Conservation (phyloP, 495 filamentous ascomycete genomes). For the Penicillium lividum region DNA sequence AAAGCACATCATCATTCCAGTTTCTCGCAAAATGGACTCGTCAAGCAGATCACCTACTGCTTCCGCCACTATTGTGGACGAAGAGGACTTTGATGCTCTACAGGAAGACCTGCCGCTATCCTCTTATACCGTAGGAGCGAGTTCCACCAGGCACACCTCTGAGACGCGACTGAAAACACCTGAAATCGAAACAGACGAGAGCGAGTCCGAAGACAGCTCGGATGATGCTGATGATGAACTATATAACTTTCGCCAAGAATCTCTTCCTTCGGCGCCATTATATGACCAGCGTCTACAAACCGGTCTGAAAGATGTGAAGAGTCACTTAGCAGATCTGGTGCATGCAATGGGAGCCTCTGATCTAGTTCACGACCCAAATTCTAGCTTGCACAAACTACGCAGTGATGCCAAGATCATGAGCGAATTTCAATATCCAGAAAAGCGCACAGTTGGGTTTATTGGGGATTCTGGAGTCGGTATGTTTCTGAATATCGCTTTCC, state of each 20-base stretch:
- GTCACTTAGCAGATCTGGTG: slow-evolving; percentile 15
- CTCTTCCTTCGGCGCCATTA: slow-evolving; percentile 18
- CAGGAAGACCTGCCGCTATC: too few species aligned
- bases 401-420: slow-evolving; percentile 9
- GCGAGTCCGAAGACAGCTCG: too few species aligned
- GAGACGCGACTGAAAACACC: too few species aligned
- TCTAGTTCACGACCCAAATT: slow-evolving; percentile 6
- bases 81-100: too few species aligned
- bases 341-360: slow-evolving; percentile 8
- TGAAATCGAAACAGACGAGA: too few species aligned
- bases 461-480: not conserved
- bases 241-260: slow-evolving; percentile 10
- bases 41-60: too few species aligned
- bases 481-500: not conserved
- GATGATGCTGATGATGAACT: too few species aligned
- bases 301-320: slow-evolving; percentile 18
- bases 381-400: slow-evolving; percentile 7
- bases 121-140: too few species aligned
- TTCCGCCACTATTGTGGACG: too few species aligned
- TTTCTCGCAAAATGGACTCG: too few species aligned
- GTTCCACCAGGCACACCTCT: too few species aligned
- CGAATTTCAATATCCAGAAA: slow-evolving; percentile 23
- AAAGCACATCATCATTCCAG: too few species aligned
- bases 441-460: slow-evolving; percentile 21
- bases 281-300: slow-evolving; percentile 21